Conservation (phyloP, 441 rosid species). For the Arabidopsis hybrid region DNA sequence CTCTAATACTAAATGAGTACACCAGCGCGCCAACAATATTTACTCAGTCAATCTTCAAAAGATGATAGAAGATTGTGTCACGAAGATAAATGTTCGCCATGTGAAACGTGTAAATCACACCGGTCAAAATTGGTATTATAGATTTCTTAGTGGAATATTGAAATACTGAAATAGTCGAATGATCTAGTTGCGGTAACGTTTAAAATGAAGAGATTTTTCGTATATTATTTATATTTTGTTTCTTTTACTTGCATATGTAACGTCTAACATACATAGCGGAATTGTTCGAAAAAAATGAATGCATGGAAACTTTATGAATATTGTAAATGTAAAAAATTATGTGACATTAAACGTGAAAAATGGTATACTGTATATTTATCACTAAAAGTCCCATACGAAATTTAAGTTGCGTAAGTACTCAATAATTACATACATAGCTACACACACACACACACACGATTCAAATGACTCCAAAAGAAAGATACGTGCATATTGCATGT, state of each 20-base stretch:
- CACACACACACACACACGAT: conserved; percentile 14
- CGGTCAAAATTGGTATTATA: background rate
- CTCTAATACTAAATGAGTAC: background rate
- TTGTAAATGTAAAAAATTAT: background rate
- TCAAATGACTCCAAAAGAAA: conserved; percentile 31
- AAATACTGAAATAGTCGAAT: background rate
- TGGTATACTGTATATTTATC: background rate
- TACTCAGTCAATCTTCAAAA: background rate
- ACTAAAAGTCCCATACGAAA: background rate
- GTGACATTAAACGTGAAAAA: too few relatives aligned
- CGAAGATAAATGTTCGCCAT: background rate
- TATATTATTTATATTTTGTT: background rate
- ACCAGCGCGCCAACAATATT: background rate
- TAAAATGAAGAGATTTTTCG: background rate
- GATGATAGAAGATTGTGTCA: background rate
- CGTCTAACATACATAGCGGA: background rate
- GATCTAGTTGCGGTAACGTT: background rate
- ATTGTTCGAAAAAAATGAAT: background rate
- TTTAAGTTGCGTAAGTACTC: conserved; percentile 22
- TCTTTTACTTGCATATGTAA: background rate
- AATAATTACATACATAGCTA: background rate
- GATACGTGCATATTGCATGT: conserved; percentile 39
- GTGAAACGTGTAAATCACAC: background rate
- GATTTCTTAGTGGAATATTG: background rate
- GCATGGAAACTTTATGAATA: background rate